Conservation (phyloP, 345 rosid genomes). For the Barbarea vulgaris region DNA sequence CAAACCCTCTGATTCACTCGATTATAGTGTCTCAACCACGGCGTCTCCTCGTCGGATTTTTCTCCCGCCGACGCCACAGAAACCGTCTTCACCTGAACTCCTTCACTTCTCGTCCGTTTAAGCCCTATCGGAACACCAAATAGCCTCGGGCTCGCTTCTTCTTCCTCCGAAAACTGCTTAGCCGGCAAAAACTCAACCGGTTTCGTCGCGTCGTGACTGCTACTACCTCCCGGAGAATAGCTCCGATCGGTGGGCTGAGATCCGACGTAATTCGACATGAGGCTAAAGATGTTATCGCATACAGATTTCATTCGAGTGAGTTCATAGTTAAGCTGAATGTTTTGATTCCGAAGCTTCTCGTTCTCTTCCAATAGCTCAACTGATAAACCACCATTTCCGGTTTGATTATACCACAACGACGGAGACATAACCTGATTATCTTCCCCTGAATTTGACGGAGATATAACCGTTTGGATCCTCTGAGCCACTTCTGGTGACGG, state of each 20-base stretch:
- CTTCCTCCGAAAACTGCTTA: constrained; percentile 33
- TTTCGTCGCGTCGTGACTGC: not conserved
- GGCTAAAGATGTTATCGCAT: constrained; percentile 55
- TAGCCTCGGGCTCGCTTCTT: constrained; percentile 49
- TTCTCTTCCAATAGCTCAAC: constrained; percentile 72
- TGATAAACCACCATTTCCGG: constrained; percentile 31
- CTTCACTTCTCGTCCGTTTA: constrained; percentile 58
- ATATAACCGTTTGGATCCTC: constrained; percentile 43
- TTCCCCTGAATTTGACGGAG: constrained; percentile 64
- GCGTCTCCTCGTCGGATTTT: constrained; percentile 47
- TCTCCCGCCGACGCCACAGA: constrained; percentile 41
- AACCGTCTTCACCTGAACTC: constrained; percentile 23
- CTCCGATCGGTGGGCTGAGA: constrained; percentile 26
- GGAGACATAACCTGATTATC: constrained; percentile 59
- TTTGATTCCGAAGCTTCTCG: constrained; percentile 72
- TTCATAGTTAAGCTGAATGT: constrained; percentile 62
- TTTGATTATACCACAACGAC: constrained; percentile 47
- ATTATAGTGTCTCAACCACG: constrained; percentile 49
- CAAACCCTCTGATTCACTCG: constrained; percentile 56
- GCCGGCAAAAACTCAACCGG: constrained; percentile 49
- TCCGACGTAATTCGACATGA: constrained; percentile 56
- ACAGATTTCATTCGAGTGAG: constrained; percentile 67
- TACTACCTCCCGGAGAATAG: constrained; percentile 9
- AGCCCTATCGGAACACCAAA: constrained; percentile 70
- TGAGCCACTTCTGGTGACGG: constrained; percentile 27